Base-by-base conservation (phyloP, 2,329 filamentous ascomycete genomes). In the Phialemoniopsis sp. region DNA sequence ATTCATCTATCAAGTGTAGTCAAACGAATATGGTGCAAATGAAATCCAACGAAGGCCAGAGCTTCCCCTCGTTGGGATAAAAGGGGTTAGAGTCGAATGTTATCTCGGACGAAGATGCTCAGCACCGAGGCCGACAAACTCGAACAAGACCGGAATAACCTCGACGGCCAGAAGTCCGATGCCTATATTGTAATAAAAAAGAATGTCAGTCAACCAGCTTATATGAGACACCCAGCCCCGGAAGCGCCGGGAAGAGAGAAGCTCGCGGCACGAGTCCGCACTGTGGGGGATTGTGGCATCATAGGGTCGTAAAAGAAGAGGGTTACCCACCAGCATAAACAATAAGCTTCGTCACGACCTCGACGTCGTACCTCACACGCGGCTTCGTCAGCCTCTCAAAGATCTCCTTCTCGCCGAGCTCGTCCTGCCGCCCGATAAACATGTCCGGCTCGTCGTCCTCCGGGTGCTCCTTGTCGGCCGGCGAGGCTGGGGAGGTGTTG, bases 261-360 rank as follows among this genome's bases (percentile, higher is more conserved):
- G n/a, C n/a, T n/a, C n/a, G n/a, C n/a, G n/a, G n/a, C n/a, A n/a
- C n/a, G n/a, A n/a, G n/a, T n/a, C n/a, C n/a, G n/a, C n/a, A n/a
- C n/a, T n/a, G n/a, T n/a, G n/a, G n/a, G n/a, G n/a, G n/a, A n/a
- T n/a, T n/a, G n/a, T n/a, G n/a, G n/a, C n/a, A n/a, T n/a, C n/a
- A n/a, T n/a, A n/a, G n/a, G n/a, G n/a, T n/a, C n/a, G n/a, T n/a
- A 42, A 16, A 41, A 36, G 15, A 21, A 34, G 15, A 7, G 13
- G 14, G 35, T 32, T 13, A 66, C 81, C 62, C 67, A 89, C 91
- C 93, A 43, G 85, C 78, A 67, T 98, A 98, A 17, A 98, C 89
- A 52, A 98, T 86, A 44, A 98, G 64, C 66, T 96, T 97, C 5
- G 93, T 97, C 29, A 98, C 86, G 30, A 98, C 91, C 63, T 98